phyloP scores from a whole-genome alignment of 2,329 filamentous ascomycete species.

The Fusarium concolor region DNA sequence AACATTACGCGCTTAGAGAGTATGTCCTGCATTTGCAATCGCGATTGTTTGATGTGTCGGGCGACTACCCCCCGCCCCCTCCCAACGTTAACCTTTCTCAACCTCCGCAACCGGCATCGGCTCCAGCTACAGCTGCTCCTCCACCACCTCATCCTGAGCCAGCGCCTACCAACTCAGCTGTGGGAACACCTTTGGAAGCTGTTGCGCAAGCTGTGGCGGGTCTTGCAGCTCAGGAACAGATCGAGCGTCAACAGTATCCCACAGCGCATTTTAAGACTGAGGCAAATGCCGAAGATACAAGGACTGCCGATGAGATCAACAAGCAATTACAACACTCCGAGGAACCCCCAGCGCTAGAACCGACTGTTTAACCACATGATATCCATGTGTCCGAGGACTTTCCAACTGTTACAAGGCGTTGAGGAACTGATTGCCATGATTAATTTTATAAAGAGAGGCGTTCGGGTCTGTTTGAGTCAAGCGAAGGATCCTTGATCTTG shows the following conservation, averaged over 20 bases:
- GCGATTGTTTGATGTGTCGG: conserved; percentile 83
- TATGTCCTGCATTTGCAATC: conserved; percentile 93
- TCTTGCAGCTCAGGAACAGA: conserved; percentile 57
- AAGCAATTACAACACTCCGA: conserved; percentile 63
- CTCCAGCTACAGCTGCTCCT: conserved; percentile 38
- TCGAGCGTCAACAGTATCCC: conserved; percentile 53
- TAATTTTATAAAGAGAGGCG: conserved; percentile 39
- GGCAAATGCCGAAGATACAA: conserved; percentile 55
- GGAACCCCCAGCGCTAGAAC: conserved; percentile 36
- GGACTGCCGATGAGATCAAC: conserved; percentile 65
- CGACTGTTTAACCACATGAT: conserved; percentile 39
- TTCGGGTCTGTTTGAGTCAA: conserved; percentile 34
- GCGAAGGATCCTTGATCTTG: conserved; percentile 15
- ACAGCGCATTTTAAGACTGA: conserved; percentile 53
- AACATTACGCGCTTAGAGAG: conserved; percentile 91
- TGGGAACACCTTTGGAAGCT: conserved; percentile 58
- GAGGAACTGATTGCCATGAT: conserved; percentile 27
- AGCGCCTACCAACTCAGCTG: conserved; percentile 45
- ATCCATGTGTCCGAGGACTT: conserved; percentile 22
- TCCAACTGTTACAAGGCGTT: conserved; percentile 40
- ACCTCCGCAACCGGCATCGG: conserved; percentile 42
- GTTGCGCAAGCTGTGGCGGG: conserved; percentile 63
- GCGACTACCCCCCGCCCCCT: conserved; percentile 86
- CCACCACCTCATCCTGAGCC: conserved; percentile 36
- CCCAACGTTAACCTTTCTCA: conserved; percentile 76